phyloP scores from a whole-genome alignment of 2,329 filamentous ascomycete genomes.

The Ceratocystis variospora region DNA sequence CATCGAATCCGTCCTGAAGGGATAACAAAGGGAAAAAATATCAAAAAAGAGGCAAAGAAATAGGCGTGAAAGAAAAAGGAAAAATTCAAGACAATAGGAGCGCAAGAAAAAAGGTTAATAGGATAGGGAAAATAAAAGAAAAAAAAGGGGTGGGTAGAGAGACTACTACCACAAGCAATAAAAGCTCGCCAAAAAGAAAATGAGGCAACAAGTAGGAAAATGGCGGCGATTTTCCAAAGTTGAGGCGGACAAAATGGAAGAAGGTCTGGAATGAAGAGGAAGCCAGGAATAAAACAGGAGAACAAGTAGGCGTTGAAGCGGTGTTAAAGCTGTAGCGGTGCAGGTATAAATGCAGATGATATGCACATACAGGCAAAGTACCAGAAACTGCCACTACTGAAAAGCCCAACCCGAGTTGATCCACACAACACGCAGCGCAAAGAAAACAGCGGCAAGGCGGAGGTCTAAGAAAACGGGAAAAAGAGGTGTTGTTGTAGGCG shows the following conservation, averaged over 20 bases:
- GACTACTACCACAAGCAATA: neutral
- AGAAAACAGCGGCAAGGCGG: neutral
- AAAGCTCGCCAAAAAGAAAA: neutral
- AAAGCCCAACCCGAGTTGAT: constrained; percentile 2
- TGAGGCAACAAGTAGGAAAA: constrained; percentile 2
- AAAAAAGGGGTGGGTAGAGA: neutral
- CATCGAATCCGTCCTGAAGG: constrained; percentile 6
- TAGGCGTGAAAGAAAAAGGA: neutral
- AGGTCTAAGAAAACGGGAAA: neutral
- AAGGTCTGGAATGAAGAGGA: constrained; percentile 3
- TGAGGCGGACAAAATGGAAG: neutral
- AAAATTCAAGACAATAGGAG: neutral
- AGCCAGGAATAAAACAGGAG: constrained; percentile 1
- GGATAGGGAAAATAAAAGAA: neutral
- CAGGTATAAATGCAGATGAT: constrained; percentile 3
- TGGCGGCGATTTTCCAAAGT: neutral
- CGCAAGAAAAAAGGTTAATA: neutral
- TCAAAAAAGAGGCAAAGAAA: neutral
- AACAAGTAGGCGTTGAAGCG: neutral
- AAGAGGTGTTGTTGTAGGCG: neutral
- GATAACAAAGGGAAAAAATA: constrained; percentile 1
- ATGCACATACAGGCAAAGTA: neutral
- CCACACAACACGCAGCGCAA: neutral
- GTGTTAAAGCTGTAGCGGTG: constrained; percentile 8
- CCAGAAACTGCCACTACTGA: neutral